phyloP scores from a whole-genome alignment of 2,329 filamentous ascomycete genomes.

The Cercospora janseana region DNA sequence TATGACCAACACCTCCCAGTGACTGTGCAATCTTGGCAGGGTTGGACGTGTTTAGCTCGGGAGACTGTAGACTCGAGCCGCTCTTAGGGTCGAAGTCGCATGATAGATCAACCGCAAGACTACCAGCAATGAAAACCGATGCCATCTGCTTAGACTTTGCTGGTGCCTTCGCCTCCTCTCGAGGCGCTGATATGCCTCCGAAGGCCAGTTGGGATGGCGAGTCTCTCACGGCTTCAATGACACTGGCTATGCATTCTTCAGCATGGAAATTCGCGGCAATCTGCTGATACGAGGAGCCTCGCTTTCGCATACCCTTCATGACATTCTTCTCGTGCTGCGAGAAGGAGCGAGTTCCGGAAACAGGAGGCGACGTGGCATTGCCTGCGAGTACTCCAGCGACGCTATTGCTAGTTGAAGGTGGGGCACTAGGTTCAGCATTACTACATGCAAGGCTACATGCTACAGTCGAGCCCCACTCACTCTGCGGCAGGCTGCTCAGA shows the following conservation, averaged over 20 bases:
- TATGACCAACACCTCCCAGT: slow-evolving; percentile 87
- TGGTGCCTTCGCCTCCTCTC: neutral
- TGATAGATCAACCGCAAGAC: slow-evolving; percentile 59
- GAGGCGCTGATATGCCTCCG: neutral
- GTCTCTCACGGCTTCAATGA: slow-evolving; percentile 11
- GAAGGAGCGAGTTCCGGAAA: neutral
- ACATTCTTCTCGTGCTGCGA: slow-evolving; percentile 9
- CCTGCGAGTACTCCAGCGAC: neutral
- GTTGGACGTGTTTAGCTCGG: slow-evolving; percentile 76
- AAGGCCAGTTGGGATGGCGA: slow-evolving; percentile 6
- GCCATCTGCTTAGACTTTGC: slow-evolving; percentile 33
- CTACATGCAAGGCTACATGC: slow-evolving; percentile 5
- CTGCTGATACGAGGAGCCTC: slow-evolving; percentile 1
- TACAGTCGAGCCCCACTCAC: slow-evolving; percentile 20
- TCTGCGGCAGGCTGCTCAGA: slow-evolving; percentile 21
- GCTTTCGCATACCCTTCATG: slow-evolving; percentile 14
- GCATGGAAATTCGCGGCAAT: slow-evolving; percentile 7
- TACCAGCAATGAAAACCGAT: slow-evolving; percentile 85
- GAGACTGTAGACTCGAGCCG: slow-evolving; percentile 42
- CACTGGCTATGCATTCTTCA: neutral
- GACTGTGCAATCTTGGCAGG: slow-evolving; percentile 76
- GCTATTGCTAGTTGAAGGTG: slow-evolving; percentile 5
- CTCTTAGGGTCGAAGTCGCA: slow-evolving; percentile 28
- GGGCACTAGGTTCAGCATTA: slow-evolving; percentile 1
- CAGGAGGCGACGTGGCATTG: neutral